These are phyloP conservation scores for Myxozyma monticola DNA, from an alignment of 805 yeast species.

Conservation along the genomic window DNA sequence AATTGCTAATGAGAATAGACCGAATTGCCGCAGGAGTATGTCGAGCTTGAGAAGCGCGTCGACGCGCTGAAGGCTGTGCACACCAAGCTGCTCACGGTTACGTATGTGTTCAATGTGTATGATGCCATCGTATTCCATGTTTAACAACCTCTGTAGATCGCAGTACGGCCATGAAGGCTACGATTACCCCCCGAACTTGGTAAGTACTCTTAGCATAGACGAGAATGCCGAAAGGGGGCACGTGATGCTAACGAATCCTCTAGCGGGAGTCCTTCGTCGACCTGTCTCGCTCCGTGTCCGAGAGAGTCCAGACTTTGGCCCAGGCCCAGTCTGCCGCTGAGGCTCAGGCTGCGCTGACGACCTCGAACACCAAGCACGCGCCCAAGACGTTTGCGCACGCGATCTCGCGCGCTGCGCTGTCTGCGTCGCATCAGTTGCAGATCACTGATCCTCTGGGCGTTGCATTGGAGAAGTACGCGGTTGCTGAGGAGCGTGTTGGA, in stretches of 20 bases:
- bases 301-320: conserved; percentile 64
- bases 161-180: conserved; percentile 74
- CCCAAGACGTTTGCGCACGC: conserved; percentile 87
- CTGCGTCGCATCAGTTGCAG: conserved; percentile 46
- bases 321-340: conserved; percentile 77
- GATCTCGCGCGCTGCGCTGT: conserved; percentile 70
- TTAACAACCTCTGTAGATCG: conserved; percentile 41
- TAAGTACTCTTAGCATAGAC: conserved; percentile 12
- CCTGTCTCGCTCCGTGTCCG: conserved; percentile 63
- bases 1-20: conserved; percentile 41
- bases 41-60: conserved; percentile 68
- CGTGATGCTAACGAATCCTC: not conserved
- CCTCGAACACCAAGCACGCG: conserved; percentile 50
- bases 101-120: conserved; percentile 38
- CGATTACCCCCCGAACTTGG: conserved; percentile 75
- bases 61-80: conserved; percentile 72
- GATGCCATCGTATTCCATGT: conserved; percentile 1
- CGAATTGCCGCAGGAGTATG: conserved; percentile 79
- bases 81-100: conserved; percentile 54
- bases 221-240: not conserved
- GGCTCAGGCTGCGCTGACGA: conserved; percentile 70
- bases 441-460: conserved; percentile 56
- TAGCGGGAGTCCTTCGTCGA: conserved; percentile 74
- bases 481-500: conserved; percentile 71
- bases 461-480: conserved; percentile 66